phyloP scores from a whole-genome alignment of 148 eudicot species.

The Chenopodium quinoa region DNA sequence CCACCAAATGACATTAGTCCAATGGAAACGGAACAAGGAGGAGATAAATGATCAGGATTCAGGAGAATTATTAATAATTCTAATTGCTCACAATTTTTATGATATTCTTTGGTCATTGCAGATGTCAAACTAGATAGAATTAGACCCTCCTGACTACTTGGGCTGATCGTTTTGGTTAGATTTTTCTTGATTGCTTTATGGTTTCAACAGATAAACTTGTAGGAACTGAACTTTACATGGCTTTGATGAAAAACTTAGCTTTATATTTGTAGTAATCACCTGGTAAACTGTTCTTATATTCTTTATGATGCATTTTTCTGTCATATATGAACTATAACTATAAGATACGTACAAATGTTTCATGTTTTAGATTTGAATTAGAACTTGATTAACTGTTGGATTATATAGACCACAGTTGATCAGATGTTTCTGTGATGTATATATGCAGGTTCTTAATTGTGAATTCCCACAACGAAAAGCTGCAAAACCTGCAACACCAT shows the following conservation, averaged over 20 bases:
- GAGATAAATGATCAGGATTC: neutral
- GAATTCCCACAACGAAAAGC: too few relatives aligned
- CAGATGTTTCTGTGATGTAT: too few relatives aligned
- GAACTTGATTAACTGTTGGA: too few relatives aligned
- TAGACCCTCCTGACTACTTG: neutral
- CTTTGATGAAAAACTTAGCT: neutral
- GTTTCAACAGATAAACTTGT: neutral
- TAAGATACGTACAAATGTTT: too few relatives aligned
- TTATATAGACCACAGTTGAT: too few relatives aligned
- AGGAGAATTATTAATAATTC: neutral
- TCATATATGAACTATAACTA: too few relatives aligned
- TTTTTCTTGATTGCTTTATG: neutral
- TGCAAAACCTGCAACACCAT: too few relatives aligned
- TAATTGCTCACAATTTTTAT: neutral
- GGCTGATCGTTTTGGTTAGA: neutral
- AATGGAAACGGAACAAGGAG: constrained; percentile 19
- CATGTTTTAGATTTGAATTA: too few relatives aligned
- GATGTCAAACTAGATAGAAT: neutral
- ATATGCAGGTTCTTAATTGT: too few relatives aligned
- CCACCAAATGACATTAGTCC: constrained; percentile 19
- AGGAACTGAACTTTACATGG: neutral
- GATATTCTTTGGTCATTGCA: neutral
- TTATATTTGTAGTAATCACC: neutral
- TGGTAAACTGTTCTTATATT: neutral
- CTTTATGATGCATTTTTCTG: neutral